Evolutionary conservation across 345 rosid species (phyloP), one percentile per base, ranked within the genome.

Genomic region (Excoecaria agallocha): DNA sequence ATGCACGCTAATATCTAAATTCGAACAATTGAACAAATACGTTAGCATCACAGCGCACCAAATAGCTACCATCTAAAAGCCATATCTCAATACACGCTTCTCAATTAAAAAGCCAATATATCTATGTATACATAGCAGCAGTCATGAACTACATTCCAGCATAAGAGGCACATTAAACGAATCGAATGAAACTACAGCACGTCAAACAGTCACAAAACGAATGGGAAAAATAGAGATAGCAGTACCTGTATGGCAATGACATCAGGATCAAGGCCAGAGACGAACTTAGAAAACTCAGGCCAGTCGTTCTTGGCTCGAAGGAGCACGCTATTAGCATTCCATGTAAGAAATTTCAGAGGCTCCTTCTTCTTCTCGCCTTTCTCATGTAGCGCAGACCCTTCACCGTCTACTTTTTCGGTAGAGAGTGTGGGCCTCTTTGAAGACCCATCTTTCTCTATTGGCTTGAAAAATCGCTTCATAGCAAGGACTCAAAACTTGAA

Each of bases 381-480:
- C 49, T 71, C 80, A 30, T 74, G 82, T 57, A 74, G 71, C 7
- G 76, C 77, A 66, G 73, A 22, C 43, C 35, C 72, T 25, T 69
- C 82, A 45, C 59, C 59, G n/a, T 66, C 77, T 49, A 74, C 77
- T n/a, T 79, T 66, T 15, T 85, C 67, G 9, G 78, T 71, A 70
- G 86, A 80, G 56, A 85, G 82, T 17, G 87, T 43, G 10, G 96
- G 89, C 71, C 91, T 95, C 87, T 95, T 95, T 41, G 91, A 86
- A 48, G 87, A 84, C 56, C 91, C 87, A 8, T 88, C 94, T 71
- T 91, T 93, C 89, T 89, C 93, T 70, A 93, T 62, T 38, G 98
- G 99, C 79, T 93, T 90, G 84, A 95, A 95, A 84, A 95, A 95
- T 46, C 98, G 91, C 79, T 95, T 93, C 99, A 95, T 95, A 39